Base-by-base conservation (phyloP, 768 basidiomycete species). In the Auriscalpium microsporum region DNA sequence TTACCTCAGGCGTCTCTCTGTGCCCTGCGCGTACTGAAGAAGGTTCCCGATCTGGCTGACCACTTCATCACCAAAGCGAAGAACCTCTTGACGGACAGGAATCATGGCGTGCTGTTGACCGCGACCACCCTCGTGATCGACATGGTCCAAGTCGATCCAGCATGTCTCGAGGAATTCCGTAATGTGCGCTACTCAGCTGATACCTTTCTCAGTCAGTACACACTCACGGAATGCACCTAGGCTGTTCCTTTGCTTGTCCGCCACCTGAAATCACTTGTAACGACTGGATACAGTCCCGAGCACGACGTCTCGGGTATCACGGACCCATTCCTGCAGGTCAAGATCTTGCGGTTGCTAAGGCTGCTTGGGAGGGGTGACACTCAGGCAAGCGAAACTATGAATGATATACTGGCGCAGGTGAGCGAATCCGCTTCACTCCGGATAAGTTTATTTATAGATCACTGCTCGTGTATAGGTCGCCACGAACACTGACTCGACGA, bases 241-340 rank as follows among this genome's bases (percentile, higher is more conserved):
- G 90, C 89, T 47, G 94, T 97, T 3, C 90, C 93, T 2, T 74
- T 94, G 10, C 86, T 99, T 23, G 95, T 98, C 52, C 86, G 93
- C 59, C 93, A 96, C 64, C 78, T 99, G 61, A 98, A 98, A 68
- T 88, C 92, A 1, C 74, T 98, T 56, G 91, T 90, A 44, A 94
- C 95, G 0, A 96, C 94, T 4, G 95, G 95, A 9, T 97, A 96
- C 71, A 95, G 92, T 63, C 94, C 96, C 21, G 96, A 98, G 68
- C 96, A 98, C 65, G 96, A 99, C 62, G 96, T 99, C 10, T 92
- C 93, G n/a, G 96, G 96, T 38, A 96, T 99, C 70, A 97, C 96
- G 14, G 94, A 95, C 70, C 93, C 93, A 8, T 94, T 94, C 77
- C 74, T 94, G 8, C 93, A 95, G 69, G 84, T 94, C 62, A 99